phyloP scores from a whole-genome alignment of 768 basidiomycete genomes.

The Pisolithus albus region DNA sequence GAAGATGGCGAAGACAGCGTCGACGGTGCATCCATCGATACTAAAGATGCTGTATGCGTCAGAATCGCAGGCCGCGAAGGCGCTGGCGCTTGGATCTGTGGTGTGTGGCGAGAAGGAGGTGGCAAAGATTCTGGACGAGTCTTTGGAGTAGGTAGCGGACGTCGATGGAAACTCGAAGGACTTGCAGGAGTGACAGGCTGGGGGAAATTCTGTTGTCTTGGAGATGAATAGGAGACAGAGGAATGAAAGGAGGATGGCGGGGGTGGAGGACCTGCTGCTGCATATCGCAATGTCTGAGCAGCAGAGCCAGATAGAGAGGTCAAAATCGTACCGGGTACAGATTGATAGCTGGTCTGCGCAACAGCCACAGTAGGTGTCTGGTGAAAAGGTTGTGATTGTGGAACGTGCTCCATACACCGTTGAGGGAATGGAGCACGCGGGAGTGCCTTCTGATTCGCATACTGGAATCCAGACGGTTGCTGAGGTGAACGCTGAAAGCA shows the following conservation, averaged over 20 bases:
- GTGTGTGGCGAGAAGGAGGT: slow-evolving; percentile 14
- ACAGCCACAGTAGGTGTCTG: slow-evolving; percentile 15
- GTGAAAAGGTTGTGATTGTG: slow-evolving; percentile 14
- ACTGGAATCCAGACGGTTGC: slow-evolving; percentile 18
- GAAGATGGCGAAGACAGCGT: slow-evolving; percentile 12
- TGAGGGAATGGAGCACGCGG: slow-evolving; percentile 11
- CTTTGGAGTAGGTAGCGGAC: slow-evolving; percentile 25
- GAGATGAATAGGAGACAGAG: not conserved
- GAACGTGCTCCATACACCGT: slow-evolving; percentile 5
- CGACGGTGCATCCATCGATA: slow-evolving; percentile 6
- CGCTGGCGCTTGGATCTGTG: slow-evolving; percentile 24
- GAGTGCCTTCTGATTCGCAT: slow-evolving; percentile 5
- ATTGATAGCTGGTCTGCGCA: slow-evolving; percentile 6
- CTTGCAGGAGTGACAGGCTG: slow-evolving; percentile 6
- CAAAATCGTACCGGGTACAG: not conserved
- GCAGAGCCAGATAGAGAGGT: slow-evolving; percentile 3
- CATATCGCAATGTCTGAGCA: slow-evolving; percentile 6
- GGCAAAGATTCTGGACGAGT: slow-evolving; percentile 23
- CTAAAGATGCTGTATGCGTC: slow-evolving; percentile 14
- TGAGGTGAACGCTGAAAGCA: slow-evolving; percentile 10
- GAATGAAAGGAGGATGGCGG: slow-evolving; percentile 7
- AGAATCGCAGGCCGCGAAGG: slow-evolving; percentile 27
- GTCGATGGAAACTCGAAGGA: slow-evolving; percentile 8
- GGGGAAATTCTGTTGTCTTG: not conserved
- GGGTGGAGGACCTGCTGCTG: slow-evolving; percentile 11